Conservation (phyloP, 1,139 yeast species). For the Taiozyma sp. region DNA sequence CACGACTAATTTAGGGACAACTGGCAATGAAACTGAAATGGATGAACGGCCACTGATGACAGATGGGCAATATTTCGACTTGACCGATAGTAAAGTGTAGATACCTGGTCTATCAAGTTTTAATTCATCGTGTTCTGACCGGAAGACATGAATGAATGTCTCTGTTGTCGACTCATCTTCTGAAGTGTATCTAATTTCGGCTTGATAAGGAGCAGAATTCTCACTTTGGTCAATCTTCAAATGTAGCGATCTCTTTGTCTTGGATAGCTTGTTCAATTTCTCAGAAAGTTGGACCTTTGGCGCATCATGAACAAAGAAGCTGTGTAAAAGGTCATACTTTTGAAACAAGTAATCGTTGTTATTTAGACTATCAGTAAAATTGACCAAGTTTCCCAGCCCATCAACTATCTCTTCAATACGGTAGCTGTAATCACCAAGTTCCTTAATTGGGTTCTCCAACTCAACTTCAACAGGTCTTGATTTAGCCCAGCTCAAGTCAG, state of each 20-base stretch:
- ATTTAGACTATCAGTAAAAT: constrained; percentile 37
- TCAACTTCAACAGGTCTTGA: constrained; percentile 42
- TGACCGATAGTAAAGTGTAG: constrained; percentile 47
- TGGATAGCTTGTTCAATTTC: constrained; percentile 31
- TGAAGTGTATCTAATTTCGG: constrained; percentile 33
- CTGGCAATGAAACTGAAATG: constrained; percentile 43
- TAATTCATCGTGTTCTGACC: constrained; percentile 24
- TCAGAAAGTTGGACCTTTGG: constrained; percentile 44
- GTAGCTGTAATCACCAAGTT: constrained; percentile 59
- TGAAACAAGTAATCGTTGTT: constrained; percentile 32
- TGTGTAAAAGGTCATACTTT: constrained; percentile 43
- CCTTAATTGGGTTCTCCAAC: constrained; percentile 40
- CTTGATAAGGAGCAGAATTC: constrained; percentile 40
- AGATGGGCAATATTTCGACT: constrained; percentile 63
- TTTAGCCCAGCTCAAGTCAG: constrained; percentile 48
- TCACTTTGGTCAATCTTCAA: constrained; percentile 25
- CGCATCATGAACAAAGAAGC: constrained; percentile 57
- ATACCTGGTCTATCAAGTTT: constrained; percentile 53
- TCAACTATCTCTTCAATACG: constrained; percentile 65
- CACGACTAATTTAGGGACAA: constrained; percentile 50
- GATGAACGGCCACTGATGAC: constrained; percentile 41
- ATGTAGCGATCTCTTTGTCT: constrained; percentile 39
- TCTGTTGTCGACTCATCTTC: constrained; percentile 27
- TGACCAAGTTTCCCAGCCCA: constrained; percentile 64
- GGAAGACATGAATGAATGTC: constrained; percentile 33